Evolutionary conservation across 2,329 filamentous ascomycete genomes (phyloP).

Genomic region (Coniosporium tulheliwenetii): DNA sequence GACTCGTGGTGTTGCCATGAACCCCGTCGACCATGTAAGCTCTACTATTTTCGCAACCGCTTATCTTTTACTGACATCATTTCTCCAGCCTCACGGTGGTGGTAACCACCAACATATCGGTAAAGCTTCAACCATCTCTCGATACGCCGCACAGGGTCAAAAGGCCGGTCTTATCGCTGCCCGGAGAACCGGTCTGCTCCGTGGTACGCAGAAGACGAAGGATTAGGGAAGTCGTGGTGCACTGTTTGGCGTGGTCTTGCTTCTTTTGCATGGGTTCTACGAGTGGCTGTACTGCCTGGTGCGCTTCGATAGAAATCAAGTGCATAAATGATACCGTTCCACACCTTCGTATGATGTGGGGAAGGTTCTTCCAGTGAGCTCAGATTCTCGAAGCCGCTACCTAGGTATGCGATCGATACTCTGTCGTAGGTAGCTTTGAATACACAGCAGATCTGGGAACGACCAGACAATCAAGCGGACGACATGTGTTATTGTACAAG

Average conservation of each 20-base stretch:
- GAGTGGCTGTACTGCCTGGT: no score
- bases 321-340: no score
- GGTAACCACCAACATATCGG: slow-evolving; percentile 99
- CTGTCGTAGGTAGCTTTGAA: no score
- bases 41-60: slow-evolving; percentile 1
- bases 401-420: no score
- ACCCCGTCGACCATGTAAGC: slow-evolving; percentile 88
- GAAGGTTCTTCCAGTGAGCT: no score
- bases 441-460: no score
- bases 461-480: no score
- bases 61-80: slow-evolving; percentile 10
- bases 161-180: slow-evolving; percentile 99
- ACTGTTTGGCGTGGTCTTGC: neutral
- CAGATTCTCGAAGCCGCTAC: no score
- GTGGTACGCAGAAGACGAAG: slow-evolving; percentile 99
- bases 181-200: slow-evolving; percentile 97
- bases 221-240: slow-evolving; percentile 47
- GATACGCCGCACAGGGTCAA: slow-evolving; percentile 95
- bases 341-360: no score
- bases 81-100: slow-evolving; percentile 35
- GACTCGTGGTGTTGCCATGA: slow-evolving; percentile 99
- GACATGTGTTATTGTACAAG: no score
- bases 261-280: neutral
- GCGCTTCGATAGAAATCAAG: no score
- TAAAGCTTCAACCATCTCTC: slow-evolving; percentile 98